A percentile compares a stretch with the other conserved stretches of the same genome.
Conservation (phyloP, 2,329 filamentous ascomycete species). For the Colletotrichum somersetense region DNA sequence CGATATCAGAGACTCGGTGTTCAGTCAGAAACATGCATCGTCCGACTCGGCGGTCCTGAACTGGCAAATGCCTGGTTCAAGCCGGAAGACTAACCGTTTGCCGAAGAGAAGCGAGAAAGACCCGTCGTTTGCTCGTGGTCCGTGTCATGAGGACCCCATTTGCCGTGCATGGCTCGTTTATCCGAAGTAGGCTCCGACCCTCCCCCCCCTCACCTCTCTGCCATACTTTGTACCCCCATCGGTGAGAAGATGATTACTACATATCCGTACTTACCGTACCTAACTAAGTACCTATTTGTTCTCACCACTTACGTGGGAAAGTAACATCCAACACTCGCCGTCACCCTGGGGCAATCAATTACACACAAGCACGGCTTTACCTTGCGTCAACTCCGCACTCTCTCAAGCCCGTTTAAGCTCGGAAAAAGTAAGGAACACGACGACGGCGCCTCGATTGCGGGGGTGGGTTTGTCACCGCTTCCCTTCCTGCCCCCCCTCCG, state of each 20-base stretch:
- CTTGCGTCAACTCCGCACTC: background rate
- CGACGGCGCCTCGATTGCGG: conserved; percentile 30
- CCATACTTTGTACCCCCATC: no score
- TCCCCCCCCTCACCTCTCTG: no score
- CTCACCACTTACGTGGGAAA: background rate
- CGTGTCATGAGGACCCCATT: conserved; percentile 14
- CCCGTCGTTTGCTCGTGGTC: background rate
- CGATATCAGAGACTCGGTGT: background rate
- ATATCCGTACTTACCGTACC: no score
- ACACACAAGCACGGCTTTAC: background rate
- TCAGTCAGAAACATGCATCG: background rate
- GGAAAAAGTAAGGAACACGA: conserved; percentile 11
- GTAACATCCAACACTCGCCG: background rate
- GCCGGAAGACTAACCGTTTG: background rate
- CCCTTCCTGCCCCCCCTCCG: background rate
- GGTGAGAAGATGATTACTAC: background rate
- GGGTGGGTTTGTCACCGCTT: conserved; percentile 10
- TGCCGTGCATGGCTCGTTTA: conserved; percentile 20
- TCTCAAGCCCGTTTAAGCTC: conserved; percentile 1
- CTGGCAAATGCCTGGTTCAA: conserved; percentile 3
- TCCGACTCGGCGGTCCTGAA: no score
- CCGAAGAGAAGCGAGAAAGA: background rate
- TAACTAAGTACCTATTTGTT: background rate
- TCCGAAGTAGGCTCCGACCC: conserved; percentile 6
- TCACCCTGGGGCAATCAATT: background rate